Evolutionary conservation across 495 filamentous ascomycete genomes (phyloP).

Genomic region (Penicillium malachiteum): DNA sequence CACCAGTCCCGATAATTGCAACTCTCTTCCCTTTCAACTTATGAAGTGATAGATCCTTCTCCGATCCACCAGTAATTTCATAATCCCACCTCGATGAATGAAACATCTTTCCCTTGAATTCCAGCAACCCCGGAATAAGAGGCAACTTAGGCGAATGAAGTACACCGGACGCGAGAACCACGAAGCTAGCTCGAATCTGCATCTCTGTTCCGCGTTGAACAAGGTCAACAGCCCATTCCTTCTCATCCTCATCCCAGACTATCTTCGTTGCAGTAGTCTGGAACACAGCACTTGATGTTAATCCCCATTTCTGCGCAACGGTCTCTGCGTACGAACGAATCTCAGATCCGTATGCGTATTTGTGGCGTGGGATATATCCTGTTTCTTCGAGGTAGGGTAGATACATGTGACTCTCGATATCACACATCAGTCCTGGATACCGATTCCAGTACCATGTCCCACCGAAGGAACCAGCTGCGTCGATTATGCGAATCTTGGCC

Average conservation of each 20-base stretch:
- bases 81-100: conserved; percentile 48
- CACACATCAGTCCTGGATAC: conserved; percentile 39
- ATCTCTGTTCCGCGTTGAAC: not conserved
- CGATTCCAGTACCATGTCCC: conserved; percentile 52
- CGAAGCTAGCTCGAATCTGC: conserved; percentile 11
- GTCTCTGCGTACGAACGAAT: conserved; percentile 22
- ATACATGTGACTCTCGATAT: conserved; percentile 33
- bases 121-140: conserved; percentile 10
- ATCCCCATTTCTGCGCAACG: conserved; percentile 36
- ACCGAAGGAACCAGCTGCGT: conserved; percentile 41
- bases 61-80: conserved; percentile 49
- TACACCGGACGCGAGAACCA: conserved; percentile 18
- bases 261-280: not conserved
- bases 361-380: conserved; percentile 50
- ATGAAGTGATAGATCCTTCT: no score
- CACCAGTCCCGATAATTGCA: conserved; percentile 50
- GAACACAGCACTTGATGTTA: conserved; percentile 50
- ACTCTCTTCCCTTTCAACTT: conserved; percentile 43
- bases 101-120: conserved; percentile 29
- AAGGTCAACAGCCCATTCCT: not conserved
- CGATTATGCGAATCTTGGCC: conserved; percentile 48
- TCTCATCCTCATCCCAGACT: conserved; percentile 9
- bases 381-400: conserved; percentile 61
- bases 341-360: conserved; percentile 26
- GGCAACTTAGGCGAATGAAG: conserved; percentile 29